phyloP scores from a whole-genome alignment of 2,329 filamentous ascomycete species.

The Penicillium sp. region DNA sequence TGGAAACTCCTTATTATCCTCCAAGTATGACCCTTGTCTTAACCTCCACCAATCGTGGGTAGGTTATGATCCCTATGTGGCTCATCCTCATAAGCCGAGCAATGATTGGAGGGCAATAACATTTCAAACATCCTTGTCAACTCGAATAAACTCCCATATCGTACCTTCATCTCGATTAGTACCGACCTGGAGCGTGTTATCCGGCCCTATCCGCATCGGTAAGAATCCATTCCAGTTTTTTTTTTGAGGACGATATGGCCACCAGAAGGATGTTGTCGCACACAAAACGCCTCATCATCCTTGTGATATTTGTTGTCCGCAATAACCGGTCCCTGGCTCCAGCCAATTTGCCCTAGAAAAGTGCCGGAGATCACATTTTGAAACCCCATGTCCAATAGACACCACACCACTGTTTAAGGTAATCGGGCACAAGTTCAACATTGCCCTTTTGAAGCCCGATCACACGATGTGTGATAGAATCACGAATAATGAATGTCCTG shows the following conservation, averaged over 20 bases:
- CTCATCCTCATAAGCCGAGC: too few relatives aligned
- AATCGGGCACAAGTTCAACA: background rate
- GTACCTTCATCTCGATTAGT: background rate
- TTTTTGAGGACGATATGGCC: background rate
- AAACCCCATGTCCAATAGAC: background rate
- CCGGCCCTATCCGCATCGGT: background rate
- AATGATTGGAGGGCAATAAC: too few relatives aligned
- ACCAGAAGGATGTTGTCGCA: background rate
- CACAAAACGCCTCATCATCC: background rate
- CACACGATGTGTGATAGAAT: background rate
- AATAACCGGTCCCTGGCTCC: background rate
- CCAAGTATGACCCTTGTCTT: too few relatives aligned
- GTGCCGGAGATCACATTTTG: background rate
- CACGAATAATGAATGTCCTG: background rate
- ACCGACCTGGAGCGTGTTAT: background rate
- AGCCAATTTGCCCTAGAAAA: background rate
- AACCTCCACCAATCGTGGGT: too few relatives aligned
- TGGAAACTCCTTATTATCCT: too few relatives aligned
- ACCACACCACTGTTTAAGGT: background rate
- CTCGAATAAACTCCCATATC: background rate
- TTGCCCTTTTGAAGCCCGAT: background rate
- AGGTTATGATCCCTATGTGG: too few relatives aligned
- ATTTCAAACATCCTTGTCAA: too few relatives aligned
- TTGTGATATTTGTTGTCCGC: background rate
- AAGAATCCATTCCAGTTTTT: background rate